Percentiles rank a stretch among this genome's conserved stretches.
Evolutionary conservation across 129 eudicot species (phyloP).

Genomic region (Daucus carota): DNA sequence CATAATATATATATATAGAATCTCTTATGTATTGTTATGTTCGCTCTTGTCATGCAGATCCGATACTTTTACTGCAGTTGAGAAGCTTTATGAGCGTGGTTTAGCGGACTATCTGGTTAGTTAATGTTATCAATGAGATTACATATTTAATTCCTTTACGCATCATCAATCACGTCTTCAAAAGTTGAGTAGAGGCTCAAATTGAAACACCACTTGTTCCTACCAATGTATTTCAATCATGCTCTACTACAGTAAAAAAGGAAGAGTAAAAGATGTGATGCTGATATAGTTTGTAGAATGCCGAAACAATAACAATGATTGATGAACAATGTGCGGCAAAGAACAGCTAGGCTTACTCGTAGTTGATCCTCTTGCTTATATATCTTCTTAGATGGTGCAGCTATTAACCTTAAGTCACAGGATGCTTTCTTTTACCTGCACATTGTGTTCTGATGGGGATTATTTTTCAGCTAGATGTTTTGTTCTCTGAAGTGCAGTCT

Average conservation of each 20-base stretch:
- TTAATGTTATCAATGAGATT: neutral
- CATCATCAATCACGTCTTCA: neutral
- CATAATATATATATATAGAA: neutral
- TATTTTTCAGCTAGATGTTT: too few species aligned
- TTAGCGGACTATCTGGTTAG: slow-evolving; percentile 74
- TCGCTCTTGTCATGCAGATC: slow-evolving; percentile 37
- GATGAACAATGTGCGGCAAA: neutral
- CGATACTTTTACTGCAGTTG: slow-evolving; percentile 50
- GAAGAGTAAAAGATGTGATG: neutral
- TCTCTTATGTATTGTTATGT: neutral
- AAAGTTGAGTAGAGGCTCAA: neutral
- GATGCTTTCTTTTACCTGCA: too few species aligned
- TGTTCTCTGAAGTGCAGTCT: too few species aligned
- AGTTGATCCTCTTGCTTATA: neutral
- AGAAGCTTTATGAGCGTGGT: slow-evolving; percentile 84
- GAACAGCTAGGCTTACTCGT: neutral
- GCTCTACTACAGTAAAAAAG: neutral
- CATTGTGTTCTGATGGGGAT: too few species aligned
- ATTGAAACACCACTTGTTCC: neutral
- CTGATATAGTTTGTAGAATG: neutral
- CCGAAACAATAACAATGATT: neutral
- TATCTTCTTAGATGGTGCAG: too few species aligned
- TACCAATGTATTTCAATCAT: neutral
- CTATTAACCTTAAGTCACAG: too few species aligned
- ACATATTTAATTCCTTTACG: neutral